These are phyloP conservation scores for Zelopaecilomyces penicillatus DNA, from an alignment of 2,329 filamentous ascomycete species.

Conservation along the genomic window DNA sequence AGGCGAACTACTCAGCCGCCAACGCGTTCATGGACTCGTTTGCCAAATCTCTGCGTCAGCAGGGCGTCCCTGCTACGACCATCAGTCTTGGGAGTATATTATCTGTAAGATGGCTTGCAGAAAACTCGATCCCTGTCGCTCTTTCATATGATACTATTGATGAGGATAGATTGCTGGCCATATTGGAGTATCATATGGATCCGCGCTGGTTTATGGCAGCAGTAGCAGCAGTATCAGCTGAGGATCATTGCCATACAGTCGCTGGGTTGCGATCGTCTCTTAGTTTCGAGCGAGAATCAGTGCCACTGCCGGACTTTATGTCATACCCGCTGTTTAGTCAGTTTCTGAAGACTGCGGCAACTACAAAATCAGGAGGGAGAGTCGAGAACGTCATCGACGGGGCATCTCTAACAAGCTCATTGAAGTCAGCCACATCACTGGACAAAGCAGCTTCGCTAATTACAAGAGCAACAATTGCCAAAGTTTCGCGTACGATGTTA, in stretches of 20 bases:
- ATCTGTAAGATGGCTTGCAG: slow-evolving; percentile 18
- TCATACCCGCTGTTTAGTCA: neutral
- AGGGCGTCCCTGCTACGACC: neutral
- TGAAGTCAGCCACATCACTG: no score
- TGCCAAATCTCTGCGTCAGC: slow-evolving; percentile 8
- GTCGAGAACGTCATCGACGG: no score
- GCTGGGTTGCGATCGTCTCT: neutral
- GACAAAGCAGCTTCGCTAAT: no score
- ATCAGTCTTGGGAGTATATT: slow-evolving; percentile 5
- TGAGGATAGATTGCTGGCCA: no score
- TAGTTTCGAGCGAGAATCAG: neutral
- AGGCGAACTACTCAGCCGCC: slow-evolving; percentile 32
- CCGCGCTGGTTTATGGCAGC: neutral
- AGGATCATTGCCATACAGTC: neutral
- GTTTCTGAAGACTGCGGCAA: neutral
- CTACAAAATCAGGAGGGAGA: no score
- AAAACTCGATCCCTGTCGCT: slow-evolving; percentile 3
- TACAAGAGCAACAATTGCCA: no score
- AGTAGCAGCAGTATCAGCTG: neutral
- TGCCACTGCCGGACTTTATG: neutral
- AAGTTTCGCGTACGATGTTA: no score
- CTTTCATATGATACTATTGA: no score
- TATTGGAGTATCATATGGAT: neutral
- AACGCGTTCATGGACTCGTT: slow-evolving; percentile 23
- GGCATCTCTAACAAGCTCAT: no score